A percentile compares a stretch with the other conserved stretches of the same genome.
Evolutionary conservation across 495 filamentous ascomycete species (phyloP).

Genomic region (Astrothelium subdiscretum): DNA sequence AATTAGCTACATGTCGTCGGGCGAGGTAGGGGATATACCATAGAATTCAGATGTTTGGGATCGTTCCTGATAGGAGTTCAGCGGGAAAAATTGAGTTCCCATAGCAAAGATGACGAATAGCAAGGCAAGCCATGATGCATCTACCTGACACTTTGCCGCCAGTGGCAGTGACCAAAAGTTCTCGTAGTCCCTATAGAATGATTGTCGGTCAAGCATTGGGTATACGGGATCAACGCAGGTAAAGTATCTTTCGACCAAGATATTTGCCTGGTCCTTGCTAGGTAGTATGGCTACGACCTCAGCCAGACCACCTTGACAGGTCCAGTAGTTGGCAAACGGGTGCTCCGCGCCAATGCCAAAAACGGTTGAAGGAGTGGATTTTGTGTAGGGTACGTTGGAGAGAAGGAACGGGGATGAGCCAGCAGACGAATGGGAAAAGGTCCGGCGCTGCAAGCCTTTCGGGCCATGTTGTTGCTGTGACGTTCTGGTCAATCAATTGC

Average conservation of each 20-base stretch:
- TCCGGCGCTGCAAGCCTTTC: neutral
- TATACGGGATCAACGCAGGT: slow-evolving; percentile 65
- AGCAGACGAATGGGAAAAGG: slow-evolving; percentile 21
- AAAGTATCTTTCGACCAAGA: slow-evolving; percentile 56
- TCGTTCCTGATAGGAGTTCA: slow-evolving; percentile 41
- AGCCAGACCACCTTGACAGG: slow-evolving; percentile 54
- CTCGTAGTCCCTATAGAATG: slow-evolving; percentile 59
- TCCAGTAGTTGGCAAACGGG: slow-evolving; percentile 69
- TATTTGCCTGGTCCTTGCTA: slow-evolving; percentile 58
- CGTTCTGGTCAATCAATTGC: neutral
- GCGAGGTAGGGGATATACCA: slow-evolving; percentile 12
- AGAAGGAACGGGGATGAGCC: slow-evolving; percentile 44
- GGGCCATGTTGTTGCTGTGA: neutral
- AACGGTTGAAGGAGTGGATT: slow-evolving; percentile 50
- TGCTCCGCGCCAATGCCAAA: slow-evolving; percentile 58
- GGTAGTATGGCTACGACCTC: slow-evolving; percentile 61
- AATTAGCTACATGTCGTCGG: neutral
- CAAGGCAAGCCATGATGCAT: slow-evolving; percentile 51
- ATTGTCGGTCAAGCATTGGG: slow-evolving; percentile 55
- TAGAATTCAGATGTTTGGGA: slow-evolving; percentile 68
- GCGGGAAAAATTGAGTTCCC: slow-evolving; percentile 58
- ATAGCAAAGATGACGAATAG: slow-evolving; percentile 59
- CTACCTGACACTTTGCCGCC: slow-evolving; percentile 38
- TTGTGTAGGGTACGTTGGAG: slow-evolving; percentile 54
- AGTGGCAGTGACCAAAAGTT: slow-evolving; percentile 50